Conservation (phyloP, 2,329 filamentous ascomycete species). For the Meredithiella fracta region DNA sequence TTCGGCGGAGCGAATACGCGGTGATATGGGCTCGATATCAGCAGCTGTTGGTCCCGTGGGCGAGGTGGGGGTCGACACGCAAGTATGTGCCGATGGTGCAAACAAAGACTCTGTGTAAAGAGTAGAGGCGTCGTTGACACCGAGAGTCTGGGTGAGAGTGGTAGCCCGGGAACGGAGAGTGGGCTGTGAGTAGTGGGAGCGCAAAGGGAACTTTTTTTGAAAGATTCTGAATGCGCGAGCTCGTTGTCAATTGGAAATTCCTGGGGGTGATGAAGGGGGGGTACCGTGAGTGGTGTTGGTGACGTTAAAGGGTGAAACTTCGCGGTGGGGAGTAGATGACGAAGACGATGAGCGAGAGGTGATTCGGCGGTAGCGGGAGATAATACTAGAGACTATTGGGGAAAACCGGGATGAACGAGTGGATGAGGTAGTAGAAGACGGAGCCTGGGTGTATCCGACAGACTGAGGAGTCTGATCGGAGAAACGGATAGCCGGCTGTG, state of each 20-base stretch:
- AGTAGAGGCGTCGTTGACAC: too few relatives aligned
- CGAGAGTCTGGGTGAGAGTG: not conserved
- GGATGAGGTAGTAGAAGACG: not conserved
- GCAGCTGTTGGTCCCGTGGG: not conserved
- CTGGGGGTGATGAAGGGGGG: not conserved
- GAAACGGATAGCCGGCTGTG: not conserved
- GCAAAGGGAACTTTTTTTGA: conserved; percentile 9
- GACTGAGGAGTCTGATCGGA: not conserved
- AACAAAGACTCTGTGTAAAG: not conserved
- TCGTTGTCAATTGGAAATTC: conserved; percentile 13
- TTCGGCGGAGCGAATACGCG: not conserved
- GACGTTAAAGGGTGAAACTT: not conserved
- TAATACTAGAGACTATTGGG: conserved; percentile 6
- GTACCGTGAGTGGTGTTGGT: not conserved
- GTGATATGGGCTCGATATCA: not conserved
- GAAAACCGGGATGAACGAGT: conserved; percentile 1
- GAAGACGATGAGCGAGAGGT: conserved; percentile 2
- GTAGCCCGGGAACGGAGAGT: not conserved
- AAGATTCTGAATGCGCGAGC: conserved; percentile 12
- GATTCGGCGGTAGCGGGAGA: conserved; percentile 7
- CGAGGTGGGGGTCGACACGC: not conserved
- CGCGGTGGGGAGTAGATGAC: not conserved
- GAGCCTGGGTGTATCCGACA: not conserved
- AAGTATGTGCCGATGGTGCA: not conserved
- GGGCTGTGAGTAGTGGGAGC: conserved; percentile 8